Evolutionary conservation across 2,329 filamentous ascomycete genomes (phyloP), one percentile per base, ranked within the genome.

Genomic region (Diaporthe helianthi): DNA sequence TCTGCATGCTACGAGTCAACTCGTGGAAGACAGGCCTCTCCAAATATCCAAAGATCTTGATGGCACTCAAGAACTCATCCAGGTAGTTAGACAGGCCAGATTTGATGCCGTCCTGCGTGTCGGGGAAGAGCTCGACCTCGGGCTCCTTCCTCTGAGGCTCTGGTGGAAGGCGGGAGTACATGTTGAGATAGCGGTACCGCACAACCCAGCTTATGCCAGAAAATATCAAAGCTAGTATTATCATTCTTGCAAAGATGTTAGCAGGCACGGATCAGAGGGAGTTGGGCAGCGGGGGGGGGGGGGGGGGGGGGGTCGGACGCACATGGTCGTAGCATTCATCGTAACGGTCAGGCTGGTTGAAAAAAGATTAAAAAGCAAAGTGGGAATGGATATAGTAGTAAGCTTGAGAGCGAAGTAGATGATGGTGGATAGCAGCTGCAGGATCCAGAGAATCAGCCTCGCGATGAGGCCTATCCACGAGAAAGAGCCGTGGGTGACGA

Each of bases 1-100:
- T 99, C 82, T 99, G 96, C 96, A 99, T 99, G 70, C 94, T 98
- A 70, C 96, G 87, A 0, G 96, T 99, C 75, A 99, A 87, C 80
- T 99, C 96, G 77, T 99, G 97, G 76, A 99, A 99, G 51, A 99
- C 96, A 0, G 96, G 94, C 31, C 96, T 89, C 79, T 99, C 96
- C 52, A 99, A 84, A 77, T 98, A 99, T 10, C 96, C 96, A 81
- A 99, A 99, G 69, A 99, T 96, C 80, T 98, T 99, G 83, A 99
- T 99, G 36, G 97, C 96, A 78, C 94, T 98, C 26, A 99, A 84
- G 75, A 99, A 99, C 79, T 99, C 97, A 80, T 99, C 96, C 31
- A 99, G 85, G 75, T 99, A 99, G 78, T 94, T 99, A n/a, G 93
- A 90, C 53, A 99, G 84, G 0, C 95, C 96, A 0, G 94, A 90